These are phyloP conservation scores for Ustanciosporium gigantosporum DNA, from an alignment of 1,284 basidiomycete genomes.

Conservation along the genomic window DNA sequence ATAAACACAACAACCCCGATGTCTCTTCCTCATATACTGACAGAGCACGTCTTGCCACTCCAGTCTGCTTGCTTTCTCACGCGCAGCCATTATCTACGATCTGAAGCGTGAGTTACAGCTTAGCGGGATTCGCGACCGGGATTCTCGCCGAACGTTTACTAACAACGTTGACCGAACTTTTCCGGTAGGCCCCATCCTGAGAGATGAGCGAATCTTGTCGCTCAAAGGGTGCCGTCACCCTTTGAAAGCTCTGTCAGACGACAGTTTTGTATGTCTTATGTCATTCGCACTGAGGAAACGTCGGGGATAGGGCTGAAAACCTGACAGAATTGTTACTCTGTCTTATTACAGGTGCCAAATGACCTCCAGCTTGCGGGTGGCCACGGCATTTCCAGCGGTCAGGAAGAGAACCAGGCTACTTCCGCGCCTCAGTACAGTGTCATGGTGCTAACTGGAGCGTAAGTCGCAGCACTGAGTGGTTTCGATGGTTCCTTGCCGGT, in stretches of 20 bases:
- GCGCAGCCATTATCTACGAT: conserved; percentile 21
- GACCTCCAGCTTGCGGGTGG: conserved; percentile 30
- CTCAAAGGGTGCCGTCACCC: conserved; percentile 29
- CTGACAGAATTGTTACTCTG: not conserved
- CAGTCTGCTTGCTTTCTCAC: conserved; percentile 28
- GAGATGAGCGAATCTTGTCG: conserved; percentile 13
- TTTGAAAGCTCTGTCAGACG: conserved; percentile 27
- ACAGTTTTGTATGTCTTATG: conserved; percentile 37
- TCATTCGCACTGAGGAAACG: too few species aligned
- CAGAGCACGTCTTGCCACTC: not conserved
- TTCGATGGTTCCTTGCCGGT: not conserved
- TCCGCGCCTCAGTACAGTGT: conserved; percentile 8
- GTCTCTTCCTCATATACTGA: not conserved
- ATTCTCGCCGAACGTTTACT: too few species aligned
- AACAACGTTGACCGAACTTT: not conserved
- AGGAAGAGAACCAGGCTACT: not conserved
- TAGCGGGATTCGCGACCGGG: not conserved
- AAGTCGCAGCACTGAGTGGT: conserved; percentile 11
- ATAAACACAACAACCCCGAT: not conserved
- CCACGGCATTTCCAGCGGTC: not conserved
- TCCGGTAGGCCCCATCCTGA: conserved; percentile 12
- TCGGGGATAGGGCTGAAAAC: too few species aligned
- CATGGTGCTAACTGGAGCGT: conserved; percentile 40
- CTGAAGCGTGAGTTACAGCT: conserved; percentile 11
- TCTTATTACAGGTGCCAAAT: conserved; percentile 25